Conservation (phyloP, 176 grass and related monocot species). For the Triticum turgidum region DNA sequence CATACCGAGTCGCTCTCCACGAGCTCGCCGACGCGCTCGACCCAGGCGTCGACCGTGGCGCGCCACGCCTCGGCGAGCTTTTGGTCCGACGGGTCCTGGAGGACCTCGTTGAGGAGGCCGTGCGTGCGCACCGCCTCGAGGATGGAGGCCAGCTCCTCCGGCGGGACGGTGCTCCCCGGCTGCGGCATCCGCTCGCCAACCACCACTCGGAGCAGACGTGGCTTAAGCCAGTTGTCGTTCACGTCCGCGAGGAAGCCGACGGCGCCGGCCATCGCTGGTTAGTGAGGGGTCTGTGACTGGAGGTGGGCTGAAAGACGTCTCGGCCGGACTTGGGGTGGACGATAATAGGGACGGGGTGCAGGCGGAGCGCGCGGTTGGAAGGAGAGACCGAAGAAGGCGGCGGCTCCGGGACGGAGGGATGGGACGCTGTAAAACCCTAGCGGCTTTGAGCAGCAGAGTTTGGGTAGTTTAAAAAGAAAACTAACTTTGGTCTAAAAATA, state of each 20-base stretch:
- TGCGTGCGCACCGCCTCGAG: conserved; percentile 36
- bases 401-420: not conserved
- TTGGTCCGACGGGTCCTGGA: not conserved
- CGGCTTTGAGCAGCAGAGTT: not conserved
- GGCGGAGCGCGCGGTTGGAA: not conserved
- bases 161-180: conserved; percentile 30
- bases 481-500: too few relatives aligned
- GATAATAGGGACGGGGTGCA: not conserved
- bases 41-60: conserved; percentile 38
- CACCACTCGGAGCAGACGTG: conserved; percentile 39
- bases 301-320: not conserved
- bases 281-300: not conserved
- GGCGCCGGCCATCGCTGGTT: conserved; percentile 22
- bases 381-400: not conserved
- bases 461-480: too few relatives aligned
- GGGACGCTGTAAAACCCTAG: not conserved
- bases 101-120: conserved; percentile 30
- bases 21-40: conserved; percentile 27
- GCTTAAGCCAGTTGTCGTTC: conserved; percentile 48
- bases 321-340: not conserved
- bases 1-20: conserved; percentile 39
- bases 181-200: conserved; percentile 42
- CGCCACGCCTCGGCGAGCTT: conserved; percentile 52
- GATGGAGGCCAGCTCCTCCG: conserved; percentile 44
- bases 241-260: conserved; percentile 32